Evolutionary conservation across 2,329 filamentous ascomycete genomes (phyloP), one percentile per base, ranked within the genome.

Genomic region (Cryoendolithus antarcticus): DNA sequence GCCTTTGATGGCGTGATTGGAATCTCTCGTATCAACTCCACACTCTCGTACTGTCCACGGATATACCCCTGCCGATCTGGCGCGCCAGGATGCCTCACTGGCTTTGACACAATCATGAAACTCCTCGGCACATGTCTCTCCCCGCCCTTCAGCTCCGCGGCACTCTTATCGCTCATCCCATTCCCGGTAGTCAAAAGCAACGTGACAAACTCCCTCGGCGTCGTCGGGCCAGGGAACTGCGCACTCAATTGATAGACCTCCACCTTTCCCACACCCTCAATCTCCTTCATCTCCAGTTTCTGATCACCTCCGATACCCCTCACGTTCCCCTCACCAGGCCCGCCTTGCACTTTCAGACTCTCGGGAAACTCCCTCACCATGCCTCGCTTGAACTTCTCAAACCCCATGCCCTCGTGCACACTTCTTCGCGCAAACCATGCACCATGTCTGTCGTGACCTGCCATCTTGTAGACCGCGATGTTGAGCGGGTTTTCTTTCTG

Each of bases 351-450:
- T 52, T 77, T 77, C 58, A 93, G 64, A 10, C 80, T 85, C 61
- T 88, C 82, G 0, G 72, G 68, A 57, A 95, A 91, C 64, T 96
- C 89, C 13, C 70, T 69, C 56, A 82, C 71, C 53, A 95, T 71
- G 3, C 81, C 86, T 37, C 69, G 69, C 64, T 79, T 82, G 79
- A 86, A 93, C 55, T 75, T 78, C 12, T 74, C 71, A 58, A 93
- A 94, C 0, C 77, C 69, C 12, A 93, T 58, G 0, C 80, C 83
- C 50, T 82, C 77, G 53, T 95, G 86, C 12, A 93, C 69, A 56
- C 86, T 93, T 35, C 82, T 70, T 39, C 89, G 69, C 15, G 85
- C 85, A 61, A 95, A 96, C 89, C 89, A 96, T 6, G 82, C 71
- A 2, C 88, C 89, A 47, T 80, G 80, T 30, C 85, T 78, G 59